Evolutionary conservation across 257 asterid genomes (phyloP).

Genomic region (Salvia splendens): DNA sequence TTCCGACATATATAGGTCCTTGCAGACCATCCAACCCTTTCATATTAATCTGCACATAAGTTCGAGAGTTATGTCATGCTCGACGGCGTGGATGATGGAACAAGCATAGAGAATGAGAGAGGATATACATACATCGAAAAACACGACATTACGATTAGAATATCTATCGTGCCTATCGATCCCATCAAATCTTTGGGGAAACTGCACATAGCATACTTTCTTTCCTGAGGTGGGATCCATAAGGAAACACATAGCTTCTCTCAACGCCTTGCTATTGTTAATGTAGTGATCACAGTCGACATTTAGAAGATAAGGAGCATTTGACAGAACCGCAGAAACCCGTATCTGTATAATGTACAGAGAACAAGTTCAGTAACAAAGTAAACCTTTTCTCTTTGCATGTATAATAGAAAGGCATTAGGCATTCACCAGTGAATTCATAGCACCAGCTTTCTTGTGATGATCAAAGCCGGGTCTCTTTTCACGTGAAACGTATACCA

Average conservation of each 20-base stretch:
- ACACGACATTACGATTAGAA: conserved; percentile 84
- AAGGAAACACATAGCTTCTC: conserved; percentile 97
- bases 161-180: conserved; percentile 88
- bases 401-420: background rate
- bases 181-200: conserved; percentile 94
- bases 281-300: conserved; percentile 96
- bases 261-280: conserved; percentile 85
- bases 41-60: conserved; percentile 75
- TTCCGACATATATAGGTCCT: conserved; percentile 96
- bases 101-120: conserved; percentile 9
- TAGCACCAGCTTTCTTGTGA: conserved; percentile 96
- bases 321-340: conserved; percentile 87
- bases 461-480: conserved; percentile 93
- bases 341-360: conserved; percentile 54
- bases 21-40: conserved; percentile 95
- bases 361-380: too few species aligned
- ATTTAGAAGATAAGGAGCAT: conserved; percentile 84
- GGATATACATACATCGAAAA: conserved; percentile 77
- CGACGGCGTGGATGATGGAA: background rate
- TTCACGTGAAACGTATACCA: conserved; percentile 91
- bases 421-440: conserved; percentile 76
- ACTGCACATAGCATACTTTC: conserved; percentile 32
- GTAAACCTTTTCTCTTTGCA: too few species aligned
- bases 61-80: background rate
- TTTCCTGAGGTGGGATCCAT: conserved; percentile 94